Evolutionary conservation across 2,329 filamentous ascomycete genomes (phyloP).

Genomic region (Pseudocercospora pini-densiflorae): DNA sequence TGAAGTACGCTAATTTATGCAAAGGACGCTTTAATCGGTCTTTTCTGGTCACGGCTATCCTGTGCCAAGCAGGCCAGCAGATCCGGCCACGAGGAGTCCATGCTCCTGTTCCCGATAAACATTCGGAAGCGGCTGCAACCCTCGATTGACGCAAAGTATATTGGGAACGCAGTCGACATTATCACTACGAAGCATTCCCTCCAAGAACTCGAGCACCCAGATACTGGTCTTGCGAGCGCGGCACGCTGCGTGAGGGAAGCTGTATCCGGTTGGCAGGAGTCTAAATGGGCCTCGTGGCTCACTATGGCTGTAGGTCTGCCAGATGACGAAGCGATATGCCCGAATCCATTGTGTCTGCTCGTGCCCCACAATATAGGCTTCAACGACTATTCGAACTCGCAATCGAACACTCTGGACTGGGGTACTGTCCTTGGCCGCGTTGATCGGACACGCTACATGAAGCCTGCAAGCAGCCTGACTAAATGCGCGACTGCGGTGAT

Average conservation of each 20-base stretch:
- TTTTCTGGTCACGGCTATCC: conserved; percentile 27
- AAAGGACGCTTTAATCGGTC: conserved; percentile 22
- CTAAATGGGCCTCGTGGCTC: conserved; percentile 22
- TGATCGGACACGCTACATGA: conserved; percentile 23
- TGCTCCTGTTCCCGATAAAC: conserved; percentile 25
- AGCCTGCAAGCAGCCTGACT: conserved; percentile 14
- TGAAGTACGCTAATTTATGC: not conserved
- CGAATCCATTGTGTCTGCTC: conserved; percentile 22
- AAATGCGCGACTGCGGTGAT: conserved; percentile 24
- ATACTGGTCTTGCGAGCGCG: conserved; percentile 16
- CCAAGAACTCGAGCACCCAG: conserved; percentile 11
- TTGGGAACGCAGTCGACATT: conserved; percentile 26
- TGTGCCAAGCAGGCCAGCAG: conserved; percentile 16
- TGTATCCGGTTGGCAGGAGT: conserved; percentile 19
- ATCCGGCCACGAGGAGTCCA: conserved; percentile 15
- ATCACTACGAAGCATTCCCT: conserved; percentile 10
- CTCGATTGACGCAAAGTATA: conserved; percentile 16
- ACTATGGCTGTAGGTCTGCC: conserved; percentile 20
- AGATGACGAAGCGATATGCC: conserved; percentile 23
- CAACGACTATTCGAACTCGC: conserved; percentile 27
- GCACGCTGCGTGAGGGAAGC: conserved; percentile 21
- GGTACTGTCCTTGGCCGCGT: conserved; percentile 19
- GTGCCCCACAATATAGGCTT: conserved; percentile 24
- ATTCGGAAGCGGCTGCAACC: conserved; percentile 21
- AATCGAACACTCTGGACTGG: conserved; percentile 22